Evolutionary conservation across 768 basidiomycete genomes (phyloP), one percentile per base, ranked within the genome.

Genomic region (Suillus fuscotomentosus): DNA sequence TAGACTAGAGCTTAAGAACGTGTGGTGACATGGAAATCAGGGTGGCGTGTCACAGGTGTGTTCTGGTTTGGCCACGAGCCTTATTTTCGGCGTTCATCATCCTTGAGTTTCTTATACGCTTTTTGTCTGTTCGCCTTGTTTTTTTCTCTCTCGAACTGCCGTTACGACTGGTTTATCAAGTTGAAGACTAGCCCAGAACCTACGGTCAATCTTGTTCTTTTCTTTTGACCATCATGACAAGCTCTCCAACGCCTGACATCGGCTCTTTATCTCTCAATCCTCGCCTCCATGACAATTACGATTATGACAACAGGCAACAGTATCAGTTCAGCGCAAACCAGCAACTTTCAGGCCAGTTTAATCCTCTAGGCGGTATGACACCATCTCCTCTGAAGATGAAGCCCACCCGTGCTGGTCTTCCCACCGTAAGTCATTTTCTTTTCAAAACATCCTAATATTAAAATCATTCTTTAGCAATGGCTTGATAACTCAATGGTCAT

Each of bases 221-320:
- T 62, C 60, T 31, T 48, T 62, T 59, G 43, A 60, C 62, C 65
- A 84, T 87, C 84, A 94, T 94, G 91, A 89, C 90, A 72, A 88
- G 79, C 74, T 86, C 91, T 70, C 88, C 91, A 39, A 79, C 83
- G 47, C 91, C 92, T 68, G 91, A 93, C 81, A 86, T 94, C 70
- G 87, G 89, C 59, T 82, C 89, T 69, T 79, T 94, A 73, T 88
- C 91, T 71, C 86, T 93, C 77, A 84, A 84, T 78, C 81, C 85
- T 56, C 79, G 90, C 85, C 86, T 89, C 83, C 86, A 93, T 81
- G 91, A 94, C 77, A 79, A 82, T 88, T 91, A 91, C 80, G 90
- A 92, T 82, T 92, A 89, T 80, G 91, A 94, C 74, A 73, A 70
- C 69, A 86, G 89, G 78, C 78, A 81, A 67, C 87, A 81, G 70